phyloP scores from a whole-genome alignment of 345 rosid genomes.

The Populus deltoides region DNA sequence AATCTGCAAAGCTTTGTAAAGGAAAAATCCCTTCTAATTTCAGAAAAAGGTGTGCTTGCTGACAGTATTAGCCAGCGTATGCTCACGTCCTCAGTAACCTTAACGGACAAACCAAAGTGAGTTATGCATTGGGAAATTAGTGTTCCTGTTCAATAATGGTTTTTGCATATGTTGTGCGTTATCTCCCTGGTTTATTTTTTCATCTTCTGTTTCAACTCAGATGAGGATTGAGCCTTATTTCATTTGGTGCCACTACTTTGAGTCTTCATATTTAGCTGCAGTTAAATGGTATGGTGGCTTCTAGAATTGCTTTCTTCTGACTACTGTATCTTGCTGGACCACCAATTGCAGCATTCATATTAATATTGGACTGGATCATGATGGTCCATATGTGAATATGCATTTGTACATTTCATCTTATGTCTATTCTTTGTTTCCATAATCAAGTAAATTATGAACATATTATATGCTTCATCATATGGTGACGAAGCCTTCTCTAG shows the following conservation, averaged over 20 bases:
- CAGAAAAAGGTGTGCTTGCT: slow-evolving; percentile 72
- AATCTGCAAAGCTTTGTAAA: slow-evolving; percentile 70
- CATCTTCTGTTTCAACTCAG: neutral
- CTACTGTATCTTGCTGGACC: neutral
- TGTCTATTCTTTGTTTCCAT: neutral
- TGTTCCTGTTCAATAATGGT: neutral
- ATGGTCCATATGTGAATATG: neutral
- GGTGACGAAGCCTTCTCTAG: neutral
- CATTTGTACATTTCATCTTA: neutral
- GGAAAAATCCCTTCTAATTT: slow-evolving; percentile 58
- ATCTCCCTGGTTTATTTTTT: neutral
- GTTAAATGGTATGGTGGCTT: neutral
- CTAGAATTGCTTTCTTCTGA: neutral
- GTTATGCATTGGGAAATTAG: slow-evolving; percentile 12
- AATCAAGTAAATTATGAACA: neutral
- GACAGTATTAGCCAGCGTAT: slow-evolving; percentile 66
- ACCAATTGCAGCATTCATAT: neutral
- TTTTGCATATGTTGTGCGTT: neutral
- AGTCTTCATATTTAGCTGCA: neutral
- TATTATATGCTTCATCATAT: neutral
- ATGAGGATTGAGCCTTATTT: neutral
- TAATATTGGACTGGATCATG: neutral
- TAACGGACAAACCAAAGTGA: slow-evolving; percentile 56
- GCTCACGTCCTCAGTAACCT: slow-evolving; percentile 57
- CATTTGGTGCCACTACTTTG: neutral